Conservation (phyloP, 2,329 filamentous ascomycete species). For the Nothophoma quercina region DNA sequence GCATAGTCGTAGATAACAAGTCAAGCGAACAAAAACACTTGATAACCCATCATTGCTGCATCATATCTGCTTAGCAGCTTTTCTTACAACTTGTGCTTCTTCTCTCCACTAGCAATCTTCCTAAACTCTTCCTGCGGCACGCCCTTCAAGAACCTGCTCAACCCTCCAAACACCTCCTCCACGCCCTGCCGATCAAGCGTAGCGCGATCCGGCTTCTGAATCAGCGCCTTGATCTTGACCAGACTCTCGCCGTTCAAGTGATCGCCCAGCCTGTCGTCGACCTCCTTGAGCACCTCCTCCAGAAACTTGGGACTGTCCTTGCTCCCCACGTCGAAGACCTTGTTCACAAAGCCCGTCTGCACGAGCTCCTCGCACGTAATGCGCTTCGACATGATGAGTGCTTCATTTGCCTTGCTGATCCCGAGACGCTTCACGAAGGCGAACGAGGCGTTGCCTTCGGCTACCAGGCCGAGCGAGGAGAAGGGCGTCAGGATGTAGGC, state of each 20-base stretch:
- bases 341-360: constrained; percentile 82
- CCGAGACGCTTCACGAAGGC: constrained; percentile 84
- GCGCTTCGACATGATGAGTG: constrained; percentile 85
- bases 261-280: constrained; percentile 79
- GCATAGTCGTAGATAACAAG: too few species aligned
- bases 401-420: constrained; percentile 84
- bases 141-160: constrained; percentile 80
- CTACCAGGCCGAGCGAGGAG: constrained; percentile 84
- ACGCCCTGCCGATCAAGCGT: constrained; percentile 79
- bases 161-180: constrained; percentile 82
- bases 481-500: constrained; percentile 92
- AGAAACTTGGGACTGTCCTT: constrained; percentile 72
- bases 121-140: constrained; percentile 88
- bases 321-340: constrained; percentile 70
- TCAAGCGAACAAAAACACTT: neutral
- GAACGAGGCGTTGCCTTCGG: constrained; percentile 82
- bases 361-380: constrained; percentile 78
- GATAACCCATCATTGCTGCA: neutral
- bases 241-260: constrained; percentile 83
- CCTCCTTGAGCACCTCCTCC: constrained; percentile 75
- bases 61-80: too few species aligned
- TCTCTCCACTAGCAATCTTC: constrained; percentile 84
- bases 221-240: constrained; percentile 83
- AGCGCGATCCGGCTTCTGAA: constrained; percentile 76
- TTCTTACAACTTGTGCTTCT: constrained; percentile 86